Evolutionary conservation across 495 filamentous ascomycete genomes (phyloP).

Genomic region (Acidomyces sp.): DNA sequence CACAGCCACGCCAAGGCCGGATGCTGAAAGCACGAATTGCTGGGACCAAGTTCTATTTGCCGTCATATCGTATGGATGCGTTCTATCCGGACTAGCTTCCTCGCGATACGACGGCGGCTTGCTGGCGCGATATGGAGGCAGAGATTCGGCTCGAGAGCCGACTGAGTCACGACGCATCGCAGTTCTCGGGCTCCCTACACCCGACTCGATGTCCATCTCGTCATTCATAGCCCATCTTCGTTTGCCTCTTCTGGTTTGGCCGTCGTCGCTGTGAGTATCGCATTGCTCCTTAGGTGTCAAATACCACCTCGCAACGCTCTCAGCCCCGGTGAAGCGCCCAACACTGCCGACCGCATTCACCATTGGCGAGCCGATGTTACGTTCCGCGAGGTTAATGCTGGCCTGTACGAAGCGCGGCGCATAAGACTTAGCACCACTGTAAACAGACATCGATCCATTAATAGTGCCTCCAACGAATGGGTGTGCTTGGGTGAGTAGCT

Average conservation of each 20-base stretch:
- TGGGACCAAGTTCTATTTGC: constrained; percentile 53
- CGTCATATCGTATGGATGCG: constrained; percentile 10
- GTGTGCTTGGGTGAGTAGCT: constrained; percentile 66
- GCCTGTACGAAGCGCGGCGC: constrained; percentile 66
- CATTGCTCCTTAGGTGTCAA: constrained; percentile 36
- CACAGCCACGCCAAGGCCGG: constrained; percentile 74
- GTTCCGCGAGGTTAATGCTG: constrained; percentile 73
- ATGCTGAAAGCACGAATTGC: constrained; percentile 68
- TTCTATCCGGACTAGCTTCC: constrained; percentile 18
- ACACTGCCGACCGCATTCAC: constrained; percentile 72
- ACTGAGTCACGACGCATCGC: constrained; percentile 28
- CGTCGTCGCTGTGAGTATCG: constrained; percentile 30
- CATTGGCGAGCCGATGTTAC: constrained; percentile 64
- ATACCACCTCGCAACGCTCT: constrained; percentile 68
- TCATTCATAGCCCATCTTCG: constrained; percentile 44
- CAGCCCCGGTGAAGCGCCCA: constrained; percentile 67
- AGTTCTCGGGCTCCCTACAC: constrained; percentile 10
- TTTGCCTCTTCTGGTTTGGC: constrained; percentile 40
- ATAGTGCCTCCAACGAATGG: constrained; percentile 69
- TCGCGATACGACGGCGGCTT: constrained; percentile 59
- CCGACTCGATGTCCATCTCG: constrained; percentile 30
- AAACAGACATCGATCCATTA: constrained; percentile 66
- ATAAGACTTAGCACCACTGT: constrained; percentile 71
- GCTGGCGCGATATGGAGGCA: constrained; percentile 70
- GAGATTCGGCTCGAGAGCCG: constrained; percentile 46